These are phyloP conservation scores for Komagataella phaffii DNA, from an alignment of 805 yeast species.

Conservation along the genomic window DNA sequence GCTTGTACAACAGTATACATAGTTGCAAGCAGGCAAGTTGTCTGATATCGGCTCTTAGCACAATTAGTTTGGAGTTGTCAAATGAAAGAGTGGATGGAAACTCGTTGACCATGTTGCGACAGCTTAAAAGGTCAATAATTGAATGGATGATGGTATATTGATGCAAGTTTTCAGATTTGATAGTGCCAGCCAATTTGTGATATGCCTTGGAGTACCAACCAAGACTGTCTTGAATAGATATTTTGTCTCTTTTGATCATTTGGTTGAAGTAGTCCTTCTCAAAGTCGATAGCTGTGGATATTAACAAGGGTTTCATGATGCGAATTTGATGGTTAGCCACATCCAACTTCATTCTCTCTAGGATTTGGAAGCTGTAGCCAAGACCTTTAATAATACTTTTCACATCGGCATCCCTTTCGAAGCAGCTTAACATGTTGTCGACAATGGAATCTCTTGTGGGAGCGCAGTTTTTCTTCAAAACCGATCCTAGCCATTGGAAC, in stretches of 20 bases:
- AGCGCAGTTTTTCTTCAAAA: conserved; percentile 84
- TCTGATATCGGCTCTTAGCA: conserved; percentile 74
- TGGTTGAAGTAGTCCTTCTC: conserved; percentile 72
- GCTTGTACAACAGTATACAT: conserved; percentile 61
- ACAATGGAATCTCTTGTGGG: conserved; percentile 93
- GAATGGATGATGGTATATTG: conserved; percentile 32
- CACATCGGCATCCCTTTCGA: conserved; percentile 17
- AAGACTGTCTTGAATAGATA: conserved; percentile 45
- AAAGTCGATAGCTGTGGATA: conserved; percentile 79
- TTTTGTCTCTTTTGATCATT: conserved; percentile 38
- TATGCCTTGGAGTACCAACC: conserved; percentile 37
- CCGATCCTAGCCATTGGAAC: conserved; percentile 59
- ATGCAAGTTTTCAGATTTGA: conserved; percentile 9
- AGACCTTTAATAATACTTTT: conserved; percentile 31
- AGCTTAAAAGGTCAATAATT: conserved; percentile 53
- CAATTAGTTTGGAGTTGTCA: conserved; percentile 68
- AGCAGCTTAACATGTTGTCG: conserved; percentile 57
- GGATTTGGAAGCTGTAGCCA: conserved; percentile 61
- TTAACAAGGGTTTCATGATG: conserved; percentile 67
- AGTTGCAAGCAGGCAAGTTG: conserved; percentile 72
- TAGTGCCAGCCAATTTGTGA: conserved; percentile 3
- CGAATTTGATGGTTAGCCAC: conserved; percentile 92
- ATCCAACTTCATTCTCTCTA: conserved; percentile 91
- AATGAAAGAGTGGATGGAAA: conserved; percentile 78
- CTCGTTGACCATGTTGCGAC: conserved; percentile 69